phyloP scores from a whole-genome alignment of 2,329 filamentous ascomycete genomes.

The Plectosphaerella cucumerina region DNA sequence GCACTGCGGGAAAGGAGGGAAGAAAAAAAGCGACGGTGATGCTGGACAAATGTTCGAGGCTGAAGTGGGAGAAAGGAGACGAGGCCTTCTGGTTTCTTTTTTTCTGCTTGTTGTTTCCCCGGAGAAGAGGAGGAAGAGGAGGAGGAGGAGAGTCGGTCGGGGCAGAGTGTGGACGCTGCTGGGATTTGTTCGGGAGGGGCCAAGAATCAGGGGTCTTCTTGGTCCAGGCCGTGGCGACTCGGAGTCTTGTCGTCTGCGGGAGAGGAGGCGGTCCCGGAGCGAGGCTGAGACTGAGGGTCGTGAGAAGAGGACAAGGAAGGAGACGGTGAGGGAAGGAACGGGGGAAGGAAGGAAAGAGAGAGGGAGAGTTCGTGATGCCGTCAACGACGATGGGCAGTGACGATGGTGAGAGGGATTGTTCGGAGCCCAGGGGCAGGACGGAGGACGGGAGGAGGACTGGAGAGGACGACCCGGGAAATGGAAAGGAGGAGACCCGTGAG shows the following conservation, averaged over 20 bases:
- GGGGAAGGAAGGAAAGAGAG: conserved; percentile 15
- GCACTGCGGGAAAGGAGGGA: too few relatives aligned
- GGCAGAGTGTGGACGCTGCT: neutral
- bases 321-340: neutral
- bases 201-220: neutral
- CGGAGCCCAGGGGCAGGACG: neutral
- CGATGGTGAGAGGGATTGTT: conserved; percentile 7
- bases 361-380: neutral
- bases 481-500: conserved; percentile 16
- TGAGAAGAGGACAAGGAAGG: conserved; percentile 17
- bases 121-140: neutral
- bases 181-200: neutral
- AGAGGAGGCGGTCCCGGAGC: conserved; percentile 9
- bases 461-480: conserved; percentile 4
- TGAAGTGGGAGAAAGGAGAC: neutral
- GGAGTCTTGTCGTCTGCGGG: conserved; percentile 7
- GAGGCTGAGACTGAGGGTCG: conserved; percentile 11
- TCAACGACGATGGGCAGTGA: neutral
- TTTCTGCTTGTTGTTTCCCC: neutral
- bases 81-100: conserved; percentile 5
- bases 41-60: neutral
- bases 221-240: neutral
- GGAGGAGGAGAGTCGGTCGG: neutral
- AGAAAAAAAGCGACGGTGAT: neutral
- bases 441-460: conserved; percentile 6